Conservation (phyloP, 2,329 filamentous ascomycete species). For the Colletotrichum somersetense region DNA sequence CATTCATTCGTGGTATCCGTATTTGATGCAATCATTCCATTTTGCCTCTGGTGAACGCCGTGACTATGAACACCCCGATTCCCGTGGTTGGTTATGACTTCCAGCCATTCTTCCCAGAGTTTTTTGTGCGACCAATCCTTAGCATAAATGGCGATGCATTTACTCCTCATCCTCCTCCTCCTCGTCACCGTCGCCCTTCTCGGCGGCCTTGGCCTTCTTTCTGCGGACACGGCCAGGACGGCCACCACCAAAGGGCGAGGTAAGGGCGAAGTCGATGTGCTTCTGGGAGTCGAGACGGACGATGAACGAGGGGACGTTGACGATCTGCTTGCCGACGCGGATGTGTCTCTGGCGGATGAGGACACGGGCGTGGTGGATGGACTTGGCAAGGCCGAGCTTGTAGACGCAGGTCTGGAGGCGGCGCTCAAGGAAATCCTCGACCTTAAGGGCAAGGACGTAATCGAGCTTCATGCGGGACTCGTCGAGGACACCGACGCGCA, state of each 20-base stretch:
- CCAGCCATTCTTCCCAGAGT: constrained; percentile 47
- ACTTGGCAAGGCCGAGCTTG: constrained; percentile 99
- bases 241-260: constrained; percentile 97
- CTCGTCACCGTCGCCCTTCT: constrained; percentile 83
- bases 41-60: constrained; percentile 65
- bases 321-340: constrained; percentile 99
- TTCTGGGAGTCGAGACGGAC: constrained; percentile 99
- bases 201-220: constrained; percentile 99
- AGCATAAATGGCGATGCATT: constrained; percentile 51
- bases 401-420: constrained; percentile 99
- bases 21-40: constrained; percentile 54
- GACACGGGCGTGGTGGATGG: constrained; percentile 99
- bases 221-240: constrained; percentile 97
- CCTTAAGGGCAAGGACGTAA: constrained; percentile 99
- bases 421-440: constrained; percentile 99
- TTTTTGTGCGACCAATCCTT: constrained; percentile 40
- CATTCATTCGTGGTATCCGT: constrained; percentile 42
- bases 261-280: constrained; percentile 99
- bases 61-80: constrained; percentile 61
- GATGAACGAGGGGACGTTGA: constrained; percentile 99
- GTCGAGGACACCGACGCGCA: constrained; percentile 99
- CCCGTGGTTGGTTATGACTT: constrained; percentile 53
- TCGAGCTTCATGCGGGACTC: constrained; percentile 99
- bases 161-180: constrained; percentile 89
- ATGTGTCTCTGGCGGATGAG: constrained; percentile 99